Base-by-base conservation (phyloP, 495 filamentous ascomycete genomes). In the Paragyromitra xinjiangensis region DNA sequence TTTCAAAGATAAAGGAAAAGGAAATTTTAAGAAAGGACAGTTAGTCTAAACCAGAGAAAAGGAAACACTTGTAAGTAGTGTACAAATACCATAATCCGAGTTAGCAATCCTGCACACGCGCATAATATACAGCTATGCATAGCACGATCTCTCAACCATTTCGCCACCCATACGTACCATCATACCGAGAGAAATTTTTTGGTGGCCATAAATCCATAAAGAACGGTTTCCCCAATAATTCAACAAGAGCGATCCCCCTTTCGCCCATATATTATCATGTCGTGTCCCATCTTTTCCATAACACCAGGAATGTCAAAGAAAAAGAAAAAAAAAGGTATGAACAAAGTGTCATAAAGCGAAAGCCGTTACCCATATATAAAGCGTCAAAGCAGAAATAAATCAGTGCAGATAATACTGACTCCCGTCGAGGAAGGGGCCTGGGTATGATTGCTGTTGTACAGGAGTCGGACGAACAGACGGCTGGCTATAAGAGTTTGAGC, bases 361-460 rank as follows among this genome's bases (percentile, higher is more conserved):
- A 66, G 34, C 58, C 61, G 45, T 65, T 69, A 73, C 71, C 76
- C 77, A 68, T 73, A 79, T 80, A 80, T 75, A 80, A 79, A 64
- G 76, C 59, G 61, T 76, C 22, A 48, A 50, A 75, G 69, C 72
- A 53, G 44, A 72, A 72, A 61, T 63, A 71, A 50, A 72, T 77
- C 74, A 77, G 29, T 71, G 68, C 42, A 77, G 53, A 51, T 73
- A 77, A 59, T 73, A 77, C 50, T 64, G 74, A 48, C 16, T 64
- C 74, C 74, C 74, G 19, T 77, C 64, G 50, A 50, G 73, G 64
- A 81, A 81, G 40, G 78, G 63, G 34, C 71, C 64, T 37, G 74
- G 74, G 62, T 78, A 81, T 59, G 79, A 71, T 62, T 81, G 79
- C 34, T 81, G 80, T 81, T 81, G 80, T 81, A 81, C 80, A 81